phyloP scores from a whole-genome alignment of 257 asterid genomes.

The Penstemon davidsonii region DNA sequence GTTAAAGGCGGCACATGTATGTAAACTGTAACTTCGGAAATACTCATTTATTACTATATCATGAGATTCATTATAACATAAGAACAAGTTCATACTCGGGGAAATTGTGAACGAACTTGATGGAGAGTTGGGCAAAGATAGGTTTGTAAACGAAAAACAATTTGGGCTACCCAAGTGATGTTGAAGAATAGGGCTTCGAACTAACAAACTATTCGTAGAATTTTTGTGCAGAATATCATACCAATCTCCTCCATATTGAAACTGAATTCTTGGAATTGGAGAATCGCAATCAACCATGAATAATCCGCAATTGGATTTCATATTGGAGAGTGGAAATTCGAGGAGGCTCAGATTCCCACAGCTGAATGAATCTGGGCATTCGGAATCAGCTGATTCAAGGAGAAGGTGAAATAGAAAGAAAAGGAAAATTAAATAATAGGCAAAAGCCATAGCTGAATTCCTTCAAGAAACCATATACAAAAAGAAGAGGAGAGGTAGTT shows the following conservation, averaged over 20 bases:
- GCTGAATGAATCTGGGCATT: conserved; percentile 28
- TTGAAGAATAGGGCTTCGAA: not conserved
- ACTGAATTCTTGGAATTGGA: conserved; percentile 26
- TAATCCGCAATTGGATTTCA: conserved; percentile 36
- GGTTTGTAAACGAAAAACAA: conserved; percentile 15
- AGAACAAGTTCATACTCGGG: conserved; percentile 31
- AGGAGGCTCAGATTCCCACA: conserved; percentile 35
- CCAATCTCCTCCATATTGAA: conserved; percentile 11
- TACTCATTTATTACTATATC: no score
- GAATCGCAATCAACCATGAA: conserved; percentile 22
- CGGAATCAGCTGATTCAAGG: conserved; percentile 23
- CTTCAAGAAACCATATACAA: conserved; percentile 12
- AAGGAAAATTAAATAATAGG: conserved; percentile 1
- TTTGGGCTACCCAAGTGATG: not conserved
- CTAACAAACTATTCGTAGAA: not conserved
- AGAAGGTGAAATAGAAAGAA: conserved; percentile 20
- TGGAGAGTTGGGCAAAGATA: conserved; percentile 12
- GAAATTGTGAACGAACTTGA: conserved; percentile 25
- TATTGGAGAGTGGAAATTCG: conserved; percentile 31
- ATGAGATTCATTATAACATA: not conserved
- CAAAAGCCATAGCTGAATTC: conserved; percentile 19
- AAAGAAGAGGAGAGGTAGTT: not conserved
- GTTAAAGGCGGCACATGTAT: not conserved
- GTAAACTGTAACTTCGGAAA: not conserved
- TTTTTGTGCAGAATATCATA: not conserved